Conservation (phyloP, 2,329 filamentous ascomycete species). For the Colletotrichum spinosum region DNA sequence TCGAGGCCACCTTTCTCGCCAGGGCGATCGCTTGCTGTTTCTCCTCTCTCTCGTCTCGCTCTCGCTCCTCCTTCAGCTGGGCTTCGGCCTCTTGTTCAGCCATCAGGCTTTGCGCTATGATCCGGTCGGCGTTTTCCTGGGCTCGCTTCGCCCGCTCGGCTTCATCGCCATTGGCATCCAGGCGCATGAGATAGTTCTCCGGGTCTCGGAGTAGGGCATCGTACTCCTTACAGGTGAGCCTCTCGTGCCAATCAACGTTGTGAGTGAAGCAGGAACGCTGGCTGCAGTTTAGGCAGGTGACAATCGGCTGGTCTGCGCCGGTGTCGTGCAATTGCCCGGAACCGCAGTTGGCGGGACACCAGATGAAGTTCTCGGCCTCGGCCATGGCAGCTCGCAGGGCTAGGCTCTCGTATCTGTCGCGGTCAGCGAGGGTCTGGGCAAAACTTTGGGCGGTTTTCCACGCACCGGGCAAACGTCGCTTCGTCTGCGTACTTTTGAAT, state of each 20-base stretch:
- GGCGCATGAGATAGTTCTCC: constrained; percentile 50
- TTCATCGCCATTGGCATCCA: constrained; percentile 55
- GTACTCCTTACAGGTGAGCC: constrained; percentile 56
- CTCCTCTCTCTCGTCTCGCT: constrained; percentile 41
- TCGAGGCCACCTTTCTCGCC: constrained; percentile 30
- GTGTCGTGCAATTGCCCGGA: constrained; percentile 64
- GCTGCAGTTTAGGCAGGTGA: constrained; percentile 53
- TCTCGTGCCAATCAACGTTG: constrained; percentile 54
- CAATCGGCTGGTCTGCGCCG: constrained; percentile 52
- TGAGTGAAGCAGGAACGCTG: constrained; percentile 58
- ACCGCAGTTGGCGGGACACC: constrained; percentile 64
- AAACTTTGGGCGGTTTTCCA: no score
- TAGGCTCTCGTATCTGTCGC: constrained; percentile 56
- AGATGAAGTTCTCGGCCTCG: constrained; percentile 58
- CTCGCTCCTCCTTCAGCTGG: constrained; percentile 40
- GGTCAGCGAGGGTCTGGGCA: neutral
- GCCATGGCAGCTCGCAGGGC: constrained; percentile 56
- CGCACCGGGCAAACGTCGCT: constrained; percentile 56
- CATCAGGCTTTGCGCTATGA: constrained; percentile 47
- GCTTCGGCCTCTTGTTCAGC: constrained; percentile 46
- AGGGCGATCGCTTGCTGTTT: constrained; percentile 42
- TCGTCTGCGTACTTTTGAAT: constrained; percentile 58
- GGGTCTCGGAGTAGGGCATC: constrained; percentile 52
- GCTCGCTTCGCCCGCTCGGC: constrained; percentile 58
- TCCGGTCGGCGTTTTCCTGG: constrained; percentile 59